Percentiles rank a stretch among this genome's conserved stretches.
These are phyloP conservation scores for Scleroderma citrinum DNA, from an alignment of 768 basidiomycete genomes.

Conservation along the genomic window DNA sequence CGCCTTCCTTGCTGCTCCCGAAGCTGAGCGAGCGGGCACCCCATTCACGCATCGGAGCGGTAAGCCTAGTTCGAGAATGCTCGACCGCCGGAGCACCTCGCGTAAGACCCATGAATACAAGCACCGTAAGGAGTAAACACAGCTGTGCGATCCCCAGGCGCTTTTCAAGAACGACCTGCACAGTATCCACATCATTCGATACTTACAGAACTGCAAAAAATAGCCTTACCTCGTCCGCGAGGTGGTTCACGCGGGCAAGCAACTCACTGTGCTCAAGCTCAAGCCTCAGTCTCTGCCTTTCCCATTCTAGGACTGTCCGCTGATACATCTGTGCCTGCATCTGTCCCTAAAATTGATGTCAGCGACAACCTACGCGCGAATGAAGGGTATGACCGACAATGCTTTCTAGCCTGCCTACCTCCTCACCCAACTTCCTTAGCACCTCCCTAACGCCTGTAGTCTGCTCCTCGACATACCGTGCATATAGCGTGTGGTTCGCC, in stretches of 20 bases:
- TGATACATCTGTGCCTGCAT: conserved; percentile 65
- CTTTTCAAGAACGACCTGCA: conserved; percentile 80
- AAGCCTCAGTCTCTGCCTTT: conserved; percentile 56
- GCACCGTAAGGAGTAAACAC: conserved; percentile 72
- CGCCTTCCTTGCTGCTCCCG: conserved; percentile 44
- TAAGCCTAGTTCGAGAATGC: conserved; percentile 4
- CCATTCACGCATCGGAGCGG: conserved; percentile 44
- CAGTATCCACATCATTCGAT: conserved; percentile 1
- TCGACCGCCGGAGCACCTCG: conserved; percentile 49
- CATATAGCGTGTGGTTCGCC: conserved; percentile 78
- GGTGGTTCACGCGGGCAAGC: conserved; percentile 60
- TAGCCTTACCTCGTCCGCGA: conserved; percentile 69
- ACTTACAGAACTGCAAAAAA: not conserved
- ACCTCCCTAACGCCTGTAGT: conserved; percentile 68
- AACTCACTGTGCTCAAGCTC: conserved; percentile 70
- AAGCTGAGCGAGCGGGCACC: conserved; percentile 50
- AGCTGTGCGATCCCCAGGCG: conserved; percentile 86
- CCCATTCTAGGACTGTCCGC: conserved; percentile 61
- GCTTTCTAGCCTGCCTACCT: conserved; percentile 72
- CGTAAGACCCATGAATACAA: conserved; percentile 83
- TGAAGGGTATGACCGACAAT: conserved; percentile 44
- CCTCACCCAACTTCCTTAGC: conserved; percentile 67
- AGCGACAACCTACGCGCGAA: too few species aligned
- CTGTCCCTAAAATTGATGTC: conserved; percentile 43
- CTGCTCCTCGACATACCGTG: conserved; percentile 87